Conservation (phyloP, 2,329 filamentous ascomycete genomes). For the Diaporthe nobilis region DNA sequence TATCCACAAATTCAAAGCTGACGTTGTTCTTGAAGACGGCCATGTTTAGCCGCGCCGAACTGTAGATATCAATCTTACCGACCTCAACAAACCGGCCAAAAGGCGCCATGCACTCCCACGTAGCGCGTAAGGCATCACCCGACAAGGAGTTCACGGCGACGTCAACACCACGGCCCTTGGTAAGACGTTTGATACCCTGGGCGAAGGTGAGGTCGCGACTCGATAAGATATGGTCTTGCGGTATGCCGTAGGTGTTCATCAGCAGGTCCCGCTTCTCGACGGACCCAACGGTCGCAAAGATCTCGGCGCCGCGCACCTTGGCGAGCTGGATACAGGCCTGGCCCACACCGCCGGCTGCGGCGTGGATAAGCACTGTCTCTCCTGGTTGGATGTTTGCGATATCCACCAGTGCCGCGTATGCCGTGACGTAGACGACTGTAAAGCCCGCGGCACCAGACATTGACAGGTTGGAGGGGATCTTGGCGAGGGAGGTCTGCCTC, state of each 20-base stretch:
- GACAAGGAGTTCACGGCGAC: conserved; percentile 36
- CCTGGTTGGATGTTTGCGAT: not conserved
- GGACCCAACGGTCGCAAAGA: not conserved
- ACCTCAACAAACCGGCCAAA: conserved; percentile 52
- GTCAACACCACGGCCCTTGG: conserved; percentile 31
- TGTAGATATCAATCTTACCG: conserved; percentile 47
- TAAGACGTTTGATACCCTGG: not conserved
- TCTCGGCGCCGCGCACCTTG: not conserved
- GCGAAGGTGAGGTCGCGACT: conserved; percentile 10
- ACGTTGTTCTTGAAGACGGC: conserved; percentile 52
- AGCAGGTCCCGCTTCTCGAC: not conserved
- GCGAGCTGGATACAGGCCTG: not conserved
- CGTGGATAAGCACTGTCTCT: not conserved
- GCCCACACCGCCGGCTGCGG: not conserved
- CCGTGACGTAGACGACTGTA: not conserved
- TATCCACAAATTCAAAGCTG: conserved; percentile 18
- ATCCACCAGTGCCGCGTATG: not conserved
- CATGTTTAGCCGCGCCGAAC: conserved; percentile 56
- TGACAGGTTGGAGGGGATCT: not conserved
- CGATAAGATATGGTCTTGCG: not conserved
- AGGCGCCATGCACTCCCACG: conserved; percentile 54
- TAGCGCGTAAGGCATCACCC: conserved; percentile 51
- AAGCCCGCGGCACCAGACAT: not conserved
- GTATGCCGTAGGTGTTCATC: not conserved
- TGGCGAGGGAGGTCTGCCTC: not conserved